Base-by-base conservation (phyloP, 2,329 filamentous ascomycete genomes). In the Raffaelea arxii region DNA sequence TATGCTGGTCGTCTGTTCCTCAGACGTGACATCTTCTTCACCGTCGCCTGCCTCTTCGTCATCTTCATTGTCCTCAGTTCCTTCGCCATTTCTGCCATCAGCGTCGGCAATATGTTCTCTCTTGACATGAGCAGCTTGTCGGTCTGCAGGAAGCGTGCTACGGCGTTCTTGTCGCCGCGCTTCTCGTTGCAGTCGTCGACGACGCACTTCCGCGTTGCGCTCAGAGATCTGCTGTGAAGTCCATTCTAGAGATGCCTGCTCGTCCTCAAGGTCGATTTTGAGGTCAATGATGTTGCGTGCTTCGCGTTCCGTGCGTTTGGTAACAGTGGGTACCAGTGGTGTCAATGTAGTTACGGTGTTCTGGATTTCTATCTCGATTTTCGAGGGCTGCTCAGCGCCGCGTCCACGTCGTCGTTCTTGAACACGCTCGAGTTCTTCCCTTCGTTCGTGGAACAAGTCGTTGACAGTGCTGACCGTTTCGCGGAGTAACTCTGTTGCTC, bases 241-340 rank as follows among this genome's bases (percentile, higher is more conserved):
- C 11, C 60, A 63, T 3, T 54, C 56, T 12, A 74, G 54, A 18
- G 73, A 60, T 6, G 54, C 58, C 35, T 55, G 58, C 43, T 74
- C 65, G 47, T 80, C 75, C 50, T 77, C 68, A 3, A 78, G 58
- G 51, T 69, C 70, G 37, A 65, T 66, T 46, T 64, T 66, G 43
- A 64, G 57, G 53, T 80, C 77, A 24, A 80, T 70, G 11, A 72
- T 58, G 30, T 64, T 56, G 12, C 76, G 68, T 25, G 75, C 58
- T 0, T 69, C 65, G 19, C 58, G 55, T 54, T 80, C 76, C 6
- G 70, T 66, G 4, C 64, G 59, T 9, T 59, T 55, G 2, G 73
- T 75, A 24, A 77, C 49, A 2, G 54, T 51, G 2, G 67, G 62
- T 3, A 74, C 68, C 11, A 65, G 55, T 0, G 52, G 52, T 21